Conservation (phyloP, 345 rosid genomes). For the Salix brachista region DNA sequence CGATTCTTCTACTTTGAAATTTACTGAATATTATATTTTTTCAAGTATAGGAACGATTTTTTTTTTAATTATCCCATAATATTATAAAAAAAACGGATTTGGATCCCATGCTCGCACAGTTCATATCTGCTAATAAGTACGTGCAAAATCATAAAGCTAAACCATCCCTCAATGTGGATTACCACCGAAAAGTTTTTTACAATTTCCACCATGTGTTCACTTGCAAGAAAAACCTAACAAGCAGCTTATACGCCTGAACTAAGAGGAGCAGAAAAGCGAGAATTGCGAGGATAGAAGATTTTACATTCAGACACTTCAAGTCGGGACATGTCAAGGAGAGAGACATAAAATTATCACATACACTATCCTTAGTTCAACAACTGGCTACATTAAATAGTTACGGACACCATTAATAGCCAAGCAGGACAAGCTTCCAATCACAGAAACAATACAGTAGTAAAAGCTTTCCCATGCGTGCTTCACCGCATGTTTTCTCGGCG, state of each 20-base stretch:
- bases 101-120: too few species aligned
- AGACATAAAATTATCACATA: neutral
- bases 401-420: neutral
- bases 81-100: too few species aligned
- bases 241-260: neutral
- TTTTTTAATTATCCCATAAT: too few species aligned
- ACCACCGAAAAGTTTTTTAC: neutral
- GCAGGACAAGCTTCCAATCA: neutral
- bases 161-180: neutral
- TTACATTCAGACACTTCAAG: neutral
- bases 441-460: slow-evolving; percentile 20
- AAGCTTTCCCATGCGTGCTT: slow-evolving; percentile 8
- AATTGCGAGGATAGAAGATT: neutral
- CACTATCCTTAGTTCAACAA: neutral
- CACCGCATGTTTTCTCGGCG: slow-evolving; percentile 68
- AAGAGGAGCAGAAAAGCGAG: neutral
- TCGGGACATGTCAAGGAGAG: neutral
- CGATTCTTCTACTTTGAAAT: too few species aligned
- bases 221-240: neutral
- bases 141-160: neutral
- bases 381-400: neutral
- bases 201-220: neutral
- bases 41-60: too few species aligned
- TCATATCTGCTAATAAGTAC: neutral
- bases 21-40: too few species aligned